Evolutionary conservation across 108 stramenopile species (phyloP).

Genomic region (Epipyxis sp.): DNA sequence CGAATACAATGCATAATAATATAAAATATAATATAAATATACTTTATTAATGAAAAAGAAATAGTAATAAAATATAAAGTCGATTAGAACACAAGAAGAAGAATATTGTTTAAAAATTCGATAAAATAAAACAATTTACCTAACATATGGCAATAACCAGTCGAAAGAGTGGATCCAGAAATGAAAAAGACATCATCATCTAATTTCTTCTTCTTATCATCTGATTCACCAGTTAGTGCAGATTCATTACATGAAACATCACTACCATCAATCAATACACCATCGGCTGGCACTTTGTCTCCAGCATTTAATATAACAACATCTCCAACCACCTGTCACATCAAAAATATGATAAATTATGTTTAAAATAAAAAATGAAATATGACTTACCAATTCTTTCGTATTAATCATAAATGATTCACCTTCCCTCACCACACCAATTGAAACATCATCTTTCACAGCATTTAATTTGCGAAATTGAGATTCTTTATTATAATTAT

Average conservation of each 20-base stretch:
- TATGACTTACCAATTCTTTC: background rate
- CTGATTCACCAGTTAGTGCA: slow-evolving; percentile 88
- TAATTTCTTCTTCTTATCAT: slow-evolving; percentile 62
- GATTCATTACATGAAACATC: slow-evolving; percentile 85
- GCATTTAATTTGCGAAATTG: slow-evolving; percentile 79
- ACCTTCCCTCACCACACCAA: too few relatives aligned
- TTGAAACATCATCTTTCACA: slow-evolving; percentile 66
- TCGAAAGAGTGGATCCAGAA: slow-evolving; percentile 44
- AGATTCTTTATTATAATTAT: slow-evolving; percentile 83
- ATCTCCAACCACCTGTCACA: slow-evolving; percentile 78
- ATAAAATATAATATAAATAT: too few relatives aligned
- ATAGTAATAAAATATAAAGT: too few relatives aligned
- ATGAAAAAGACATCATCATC: slow-evolving; percentile 47
- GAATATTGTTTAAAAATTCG: too few relatives aligned
- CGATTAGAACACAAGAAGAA: too few relatives aligned
- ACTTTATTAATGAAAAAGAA: too few relatives aligned
- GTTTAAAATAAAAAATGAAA: slow-evolving; percentile 12
- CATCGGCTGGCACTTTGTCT: slow-evolving; percentile 83
- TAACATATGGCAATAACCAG: slow-evolving; percentile 41
- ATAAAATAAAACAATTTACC: too few relatives aligned
- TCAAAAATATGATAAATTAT: too few relatives aligned
- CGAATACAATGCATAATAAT: too few relatives aligned
- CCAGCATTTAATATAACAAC: slow-evolving; percentile 80
- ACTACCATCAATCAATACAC: slow-evolving; percentile 71
- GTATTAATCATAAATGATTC: too few relatives aligned